phyloP scores from a whole-genome alignment of 345 rosid genomes.

The Crucihimalaya himalaica region DNA sequence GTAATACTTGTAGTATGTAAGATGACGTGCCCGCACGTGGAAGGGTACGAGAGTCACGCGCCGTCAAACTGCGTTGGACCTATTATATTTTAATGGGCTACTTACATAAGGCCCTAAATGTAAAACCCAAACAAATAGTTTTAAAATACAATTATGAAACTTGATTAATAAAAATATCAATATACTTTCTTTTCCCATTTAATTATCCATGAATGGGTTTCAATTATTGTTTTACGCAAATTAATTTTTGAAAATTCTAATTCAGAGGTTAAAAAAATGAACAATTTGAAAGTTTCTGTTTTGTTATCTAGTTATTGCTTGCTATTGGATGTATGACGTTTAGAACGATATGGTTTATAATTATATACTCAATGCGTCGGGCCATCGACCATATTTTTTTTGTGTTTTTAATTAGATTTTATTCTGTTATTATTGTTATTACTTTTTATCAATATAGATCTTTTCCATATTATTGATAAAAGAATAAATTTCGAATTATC shows the following conservation, averaged over 20 bases:
- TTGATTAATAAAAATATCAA: background rate
- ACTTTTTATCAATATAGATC: background rate
- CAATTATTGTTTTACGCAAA: no score
- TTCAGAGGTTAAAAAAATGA: background rate
- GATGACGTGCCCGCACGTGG: slow-evolving; percentile 32
- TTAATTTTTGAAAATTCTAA: no score
- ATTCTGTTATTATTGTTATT: no score
- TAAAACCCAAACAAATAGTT: background rate
- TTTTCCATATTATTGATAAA: background rate
- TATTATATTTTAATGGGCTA: background rate
- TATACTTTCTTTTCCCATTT: no score
- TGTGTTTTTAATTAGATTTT: no score
- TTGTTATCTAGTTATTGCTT: background rate
- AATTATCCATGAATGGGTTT: background rate
- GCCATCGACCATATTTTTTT: background rate
- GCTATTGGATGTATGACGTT: background rate
- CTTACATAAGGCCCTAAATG: background rate
- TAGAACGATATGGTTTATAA: background rate
- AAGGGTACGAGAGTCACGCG: background rate
- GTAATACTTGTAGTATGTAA: background rate
- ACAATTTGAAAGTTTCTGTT: background rate
- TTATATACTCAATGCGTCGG: background rate
- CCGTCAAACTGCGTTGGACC: background rate
- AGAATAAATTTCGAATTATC: slow-evolving; percentile 22
- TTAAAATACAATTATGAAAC: background rate